Evolutionary conservation across 2,329 filamentous ascomycete species (phyloP).

Genomic region (Pezicula radicicola): DNA sequence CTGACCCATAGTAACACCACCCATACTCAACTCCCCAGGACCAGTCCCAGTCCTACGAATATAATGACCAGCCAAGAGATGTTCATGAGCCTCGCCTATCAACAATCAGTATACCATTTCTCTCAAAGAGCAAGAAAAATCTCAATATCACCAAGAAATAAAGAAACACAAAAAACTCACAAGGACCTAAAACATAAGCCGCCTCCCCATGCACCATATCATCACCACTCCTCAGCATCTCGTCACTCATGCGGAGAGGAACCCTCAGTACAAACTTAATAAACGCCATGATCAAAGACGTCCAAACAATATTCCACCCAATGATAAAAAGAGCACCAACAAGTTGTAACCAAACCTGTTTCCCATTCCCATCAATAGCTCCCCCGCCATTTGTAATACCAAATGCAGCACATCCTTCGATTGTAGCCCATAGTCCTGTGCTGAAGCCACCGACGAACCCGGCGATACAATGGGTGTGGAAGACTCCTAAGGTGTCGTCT

Average conservation of each 20-base stretch:
- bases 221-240: slow-evolving; percentile 41
- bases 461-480: slow-evolving; percentile 46
- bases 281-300: slow-evolving; percentile 44
- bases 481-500: slow-evolving; percentile 50
- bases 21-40: slow-evolving; percentile 10
- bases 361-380: slow-evolving; percentile 47
- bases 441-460: slow-evolving; percentile 43
- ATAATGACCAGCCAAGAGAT: slow-evolving; percentile 14
- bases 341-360: slow-evolving; percentile 46
- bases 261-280: slow-evolving; percentile 47
- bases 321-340: slow-evolving; percentile 46
- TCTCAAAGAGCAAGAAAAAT: too few species aligned
- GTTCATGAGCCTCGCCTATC: slow-evolving; percentile 11
- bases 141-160: too few species aligned
- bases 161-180: not conserved
- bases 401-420: slow-evolving; percentile 43
- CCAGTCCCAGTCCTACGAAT: slow-evolving; percentile 6
- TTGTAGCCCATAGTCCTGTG: slow-evolving; percentile 43
- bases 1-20: slow-evolving; percentile 12
- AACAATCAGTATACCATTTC: too few species aligned
- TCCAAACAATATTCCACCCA: slow-evolving; percentile 49
- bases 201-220: slow-evolving; percentile 45
- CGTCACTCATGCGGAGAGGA: slow-evolving; percentile 44
- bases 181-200: slow-evolving; percentile 13
- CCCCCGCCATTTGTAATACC: slow-evolving; percentile 41